Conservation (phyloP, 257 asterid species). For the Plantago major region DNA sequence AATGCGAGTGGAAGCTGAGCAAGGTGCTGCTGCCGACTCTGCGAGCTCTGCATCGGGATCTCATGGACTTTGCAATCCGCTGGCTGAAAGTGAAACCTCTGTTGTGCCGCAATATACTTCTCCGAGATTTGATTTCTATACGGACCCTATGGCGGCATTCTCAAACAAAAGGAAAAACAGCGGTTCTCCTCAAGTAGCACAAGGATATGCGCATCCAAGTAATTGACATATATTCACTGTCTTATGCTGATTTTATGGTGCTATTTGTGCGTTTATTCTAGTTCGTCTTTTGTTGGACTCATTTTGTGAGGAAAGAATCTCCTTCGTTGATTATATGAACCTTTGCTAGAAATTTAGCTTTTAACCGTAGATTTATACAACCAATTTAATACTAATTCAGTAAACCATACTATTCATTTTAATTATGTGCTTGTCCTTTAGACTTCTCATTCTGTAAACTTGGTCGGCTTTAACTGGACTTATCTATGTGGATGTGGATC, state of each 20-base stretch:
- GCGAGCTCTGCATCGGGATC: constrained; percentile 26
- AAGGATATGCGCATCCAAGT: constrained; percentile 48
- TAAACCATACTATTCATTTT: not conserved
- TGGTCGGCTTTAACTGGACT: constrained; percentile 2
- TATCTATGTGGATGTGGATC: not conserved
- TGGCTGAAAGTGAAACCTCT: constrained; percentile 35
- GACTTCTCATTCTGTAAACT: not conserved
- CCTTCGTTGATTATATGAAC: not conserved
- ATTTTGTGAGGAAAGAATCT: not conserved
- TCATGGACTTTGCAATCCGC: constrained; percentile 60
- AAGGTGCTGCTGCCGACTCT: constrained; percentile 19
- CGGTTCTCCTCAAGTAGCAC: constrained; percentile 45
- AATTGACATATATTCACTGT: constrained; percentile 22
- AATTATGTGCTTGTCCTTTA: not conserved
- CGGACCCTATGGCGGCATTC: constrained; percentile 83
- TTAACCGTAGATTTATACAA: too few species aligned
- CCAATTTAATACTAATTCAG: too few species aligned
- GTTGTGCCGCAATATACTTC: constrained; percentile 23
- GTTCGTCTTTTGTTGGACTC: not conserved
- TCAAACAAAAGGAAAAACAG: constrained; percentile 44
- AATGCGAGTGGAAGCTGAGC: constrained; percentile 60
- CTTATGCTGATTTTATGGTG: not conserved
- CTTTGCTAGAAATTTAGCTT: not conserved
- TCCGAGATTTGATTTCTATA: constrained; percentile 73
- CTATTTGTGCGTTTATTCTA: too few species aligned